phyloP scores from a whole-genome alignment of 306 rosid species.

The Prunus mume region DNA sequence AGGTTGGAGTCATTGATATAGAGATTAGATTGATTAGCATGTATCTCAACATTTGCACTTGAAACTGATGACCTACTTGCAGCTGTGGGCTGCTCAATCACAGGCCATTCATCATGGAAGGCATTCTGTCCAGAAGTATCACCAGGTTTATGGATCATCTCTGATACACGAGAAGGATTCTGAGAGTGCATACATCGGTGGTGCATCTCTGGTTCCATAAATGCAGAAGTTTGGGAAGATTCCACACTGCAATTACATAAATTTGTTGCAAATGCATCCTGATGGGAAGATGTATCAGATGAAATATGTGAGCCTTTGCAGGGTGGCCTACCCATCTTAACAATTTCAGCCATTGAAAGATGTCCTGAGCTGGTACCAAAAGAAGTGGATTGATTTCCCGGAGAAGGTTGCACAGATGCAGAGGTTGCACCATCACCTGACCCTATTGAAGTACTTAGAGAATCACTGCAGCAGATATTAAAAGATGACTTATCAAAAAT shows the following conservation, averaged over 20 bases:
- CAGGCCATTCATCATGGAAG: conserved; percentile 44
- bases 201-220: conserved; percentile 17
- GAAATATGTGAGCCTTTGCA: conserved; percentile 17
- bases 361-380: conserved; percentile 36
- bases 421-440: conserved; percentile 25
- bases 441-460: conserved; percentile 32
- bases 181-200: conserved; percentile 19
- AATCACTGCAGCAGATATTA: conserved; percentile 52
- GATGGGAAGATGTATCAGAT: conserved; percentile 20
- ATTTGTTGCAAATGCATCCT: conserved; percentile 24
- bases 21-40: conserved; percentile 23
- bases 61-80: conserved; percentile 13
- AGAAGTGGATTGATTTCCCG: conserved; percentile 32
- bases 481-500: background rate
- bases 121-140: conserved; percentile 22
- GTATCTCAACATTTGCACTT: conserved; percentile 24
- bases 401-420: conserved; percentile 32
- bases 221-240: conserved; percentile 15
- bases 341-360: conserved; percentile 70
- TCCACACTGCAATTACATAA: conserved; percentile 26
- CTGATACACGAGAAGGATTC: conserved; percentile 24
- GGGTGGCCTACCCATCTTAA: conserved; percentile 45
- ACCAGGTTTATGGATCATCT: background rate
- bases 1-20: conserved; percentile 25
- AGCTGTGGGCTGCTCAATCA: conserved; percentile 41